A percentile compares a stretch with the other conserved stretches of the same genome.
Conservation (phyloP, 257 asterid species). For the Nicotiana paniculata region DNA sequence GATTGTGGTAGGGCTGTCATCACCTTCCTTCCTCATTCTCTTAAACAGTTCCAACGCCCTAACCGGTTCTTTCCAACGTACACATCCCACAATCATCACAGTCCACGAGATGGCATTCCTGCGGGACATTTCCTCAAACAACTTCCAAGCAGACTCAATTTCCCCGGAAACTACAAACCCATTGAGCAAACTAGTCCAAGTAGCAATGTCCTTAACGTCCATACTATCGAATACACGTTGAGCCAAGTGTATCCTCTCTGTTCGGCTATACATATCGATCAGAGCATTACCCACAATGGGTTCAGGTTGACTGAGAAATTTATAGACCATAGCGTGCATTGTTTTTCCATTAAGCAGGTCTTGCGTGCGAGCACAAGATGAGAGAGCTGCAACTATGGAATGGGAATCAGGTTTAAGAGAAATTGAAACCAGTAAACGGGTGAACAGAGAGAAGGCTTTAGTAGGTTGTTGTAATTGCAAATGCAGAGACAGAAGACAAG, state of each 20-base stretch:
- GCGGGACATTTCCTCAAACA: slow-evolving; percentile 60
- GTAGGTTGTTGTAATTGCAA: slow-evolving; percentile 45
- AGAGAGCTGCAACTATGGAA: slow-evolving; percentile 56
- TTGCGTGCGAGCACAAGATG: slow-evolving; percentile 53
- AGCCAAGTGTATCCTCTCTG: slow-evolving; percentile 34
- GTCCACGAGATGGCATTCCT: slow-evolving; percentile 80
- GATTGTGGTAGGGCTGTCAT: slow-evolving; percentile 41
- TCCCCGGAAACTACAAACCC: slow-evolving; percentile 48
- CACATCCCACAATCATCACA: slow-evolving; percentile 69
- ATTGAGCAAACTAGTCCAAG: slow-evolving; percentile 73
- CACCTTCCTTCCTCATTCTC: slow-evolving; percentile 49
- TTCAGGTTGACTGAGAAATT: slow-evolving; percentile 30
- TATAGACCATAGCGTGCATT: slow-evolving; percentile 56
- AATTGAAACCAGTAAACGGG: slow-evolving; percentile 23
- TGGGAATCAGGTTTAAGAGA: slow-evolving; percentile 50
- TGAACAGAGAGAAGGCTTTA: slow-evolving; percentile 37
- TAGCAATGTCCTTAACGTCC: slow-evolving; percentile 46
- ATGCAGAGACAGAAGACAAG: slow-evolving; percentile 50
- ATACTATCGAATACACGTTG: slow-evolving; percentile 36
- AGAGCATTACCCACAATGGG: slow-evolving; percentile 51
- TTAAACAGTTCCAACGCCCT: slow-evolving; percentile 50
- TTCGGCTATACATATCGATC: slow-evolving; percentile 67
- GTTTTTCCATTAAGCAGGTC: slow-evolving; percentile 40
- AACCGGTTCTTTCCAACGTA: slow-evolving; percentile 43
- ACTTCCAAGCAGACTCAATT: slow-evolving; percentile 34